phyloP scores from a whole-genome alignment of 148 eudicot genomes.

The Heliamphora exappendiculata region DNA sequence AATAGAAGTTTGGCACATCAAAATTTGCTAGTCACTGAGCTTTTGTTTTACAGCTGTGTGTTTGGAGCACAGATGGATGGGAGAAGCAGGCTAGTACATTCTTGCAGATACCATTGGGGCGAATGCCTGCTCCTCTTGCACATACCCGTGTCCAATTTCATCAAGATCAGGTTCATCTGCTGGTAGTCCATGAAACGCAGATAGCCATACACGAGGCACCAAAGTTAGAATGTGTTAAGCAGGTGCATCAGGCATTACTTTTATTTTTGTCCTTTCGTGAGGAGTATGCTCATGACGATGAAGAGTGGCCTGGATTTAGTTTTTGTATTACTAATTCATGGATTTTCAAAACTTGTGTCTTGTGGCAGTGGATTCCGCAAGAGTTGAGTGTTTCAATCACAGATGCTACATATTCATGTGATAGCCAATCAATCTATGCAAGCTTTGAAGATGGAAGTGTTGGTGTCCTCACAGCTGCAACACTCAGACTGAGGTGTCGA shows the following conservation, averaged over 20 bases:
- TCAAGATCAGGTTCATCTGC: slow-evolving; percentile 46
- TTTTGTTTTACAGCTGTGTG: slow-evolving; percentile 38
- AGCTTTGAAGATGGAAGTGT: slow-evolving; percentile 48
- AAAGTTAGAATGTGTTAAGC: slow-evolving; percentile 44
- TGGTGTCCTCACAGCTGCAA: slow-evolving; percentile 27
- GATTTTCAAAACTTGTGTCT: neutral
- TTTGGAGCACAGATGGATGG: slow-evolving; percentile 59
- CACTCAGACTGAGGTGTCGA: slow-evolving; percentile 42
- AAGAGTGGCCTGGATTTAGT: neutral
- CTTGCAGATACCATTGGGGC: slow-evolving; percentile 46
- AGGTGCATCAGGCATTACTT: slow-evolving; percentile 30
- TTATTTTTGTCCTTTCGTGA: neutral
- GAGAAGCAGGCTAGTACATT: slow-evolving; percentile 39
- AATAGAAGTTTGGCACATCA: neutral
- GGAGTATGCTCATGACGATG: neutral
- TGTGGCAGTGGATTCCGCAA: slow-evolving; percentile 44
- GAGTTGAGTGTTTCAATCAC: slow-evolving; percentile 37
- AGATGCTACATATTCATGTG: slow-evolving; percentile 61
- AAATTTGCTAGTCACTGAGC: neutral
- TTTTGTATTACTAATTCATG: neutral
- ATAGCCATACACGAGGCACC: slow-evolving; percentile 53
- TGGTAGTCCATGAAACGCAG: slow-evolving; percentile 62
- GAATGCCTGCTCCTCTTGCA: slow-evolving; percentile 27
- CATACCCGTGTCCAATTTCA: slow-evolving; percentile 64
- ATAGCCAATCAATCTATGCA: slow-evolving; percentile 44